Evolutionary conservation across 805 yeast species (phyloP), one percentile per base, ranked within the genome.

Genomic region (Yamadazyma paraphyllophila): DNA sequence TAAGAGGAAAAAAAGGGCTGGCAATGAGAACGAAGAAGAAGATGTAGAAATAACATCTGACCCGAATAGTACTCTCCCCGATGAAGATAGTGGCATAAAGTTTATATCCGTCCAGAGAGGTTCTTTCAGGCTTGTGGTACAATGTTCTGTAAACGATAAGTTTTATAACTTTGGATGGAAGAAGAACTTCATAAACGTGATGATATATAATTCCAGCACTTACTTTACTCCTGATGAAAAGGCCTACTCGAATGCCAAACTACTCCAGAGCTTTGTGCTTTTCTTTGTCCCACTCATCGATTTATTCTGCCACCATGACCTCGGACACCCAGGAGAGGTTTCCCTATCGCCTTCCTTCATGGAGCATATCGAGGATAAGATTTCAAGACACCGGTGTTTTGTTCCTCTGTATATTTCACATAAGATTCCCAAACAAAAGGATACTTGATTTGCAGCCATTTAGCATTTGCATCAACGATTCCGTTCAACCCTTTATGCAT

Each of bases 151-250:
- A 1, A 43, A 41, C 1, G 71, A 73, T 9, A 45, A 50, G 27
- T 71, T 73, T 0, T 77, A 58, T 47, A 54, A 70, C 39, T 60
- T 60, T 47, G 80, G 80, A 0, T 54, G 64, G 29, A 47, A 48
- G 24, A 51, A 48, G 1, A 77, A 77, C 49, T 53, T 71, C 51
- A 59, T 61, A 29, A 73, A 71, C 41, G 57, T 66, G 2, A 53
- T 65, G 16, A 34, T 44, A n/a, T 43, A 42, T 38, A 39, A 49
- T 16, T 42, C 43, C 29, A 42, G 47, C 25, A 35, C 33, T 16
- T 38, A 17, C 12, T 44, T 39, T 13, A 17, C 24, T 15, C 38
- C 36, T 7, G 46, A 44, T 2, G 44, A 42, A 9, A 15, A 14
- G 15, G 42, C 20, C 17, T 55, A 50, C 42, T 27, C 51, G 15